A percentile compares a stretch with the other conserved stretches of the same genome.
These are phyloP conservation scores for Strobilomyces echinocephalus DNA, from an alignment of 768 basidiomycete species.

Conservation along the genomic window DNA sequence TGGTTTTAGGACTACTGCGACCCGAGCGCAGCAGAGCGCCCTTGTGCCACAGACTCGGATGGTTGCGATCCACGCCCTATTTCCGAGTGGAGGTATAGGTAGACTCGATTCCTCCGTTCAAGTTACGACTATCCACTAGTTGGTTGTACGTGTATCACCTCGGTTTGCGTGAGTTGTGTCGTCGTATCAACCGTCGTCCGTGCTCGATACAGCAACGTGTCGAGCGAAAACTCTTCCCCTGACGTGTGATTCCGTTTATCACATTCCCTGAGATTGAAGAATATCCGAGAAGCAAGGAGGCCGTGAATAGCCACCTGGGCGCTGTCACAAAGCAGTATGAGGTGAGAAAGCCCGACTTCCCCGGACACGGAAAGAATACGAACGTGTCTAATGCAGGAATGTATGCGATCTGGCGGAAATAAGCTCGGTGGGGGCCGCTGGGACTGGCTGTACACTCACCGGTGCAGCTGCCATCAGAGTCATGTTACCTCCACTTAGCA, in stretches of 20 bases:
- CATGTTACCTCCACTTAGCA: constrained; percentile 14
- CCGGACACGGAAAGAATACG: constrained; percentile 1
- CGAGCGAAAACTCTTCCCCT: background rate
- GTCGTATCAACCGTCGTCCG: background rate
- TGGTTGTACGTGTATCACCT: background rate
- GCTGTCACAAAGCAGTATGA: constrained; percentile 4
- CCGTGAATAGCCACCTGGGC: constrained; percentile 28
- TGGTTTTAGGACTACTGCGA: too few relatives aligned
- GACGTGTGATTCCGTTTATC: background rate
- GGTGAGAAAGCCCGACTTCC: constrained; percentile 1
- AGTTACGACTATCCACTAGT: background rate
- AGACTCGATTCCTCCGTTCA: too few relatives aligned
- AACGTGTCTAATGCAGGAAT: constrained; percentile 20
- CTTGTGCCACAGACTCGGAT: too few relatives aligned
- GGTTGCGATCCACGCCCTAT: too few relatives aligned
- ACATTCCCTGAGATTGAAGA: constrained; percentile 25
- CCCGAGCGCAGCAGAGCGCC: too few relatives aligned
- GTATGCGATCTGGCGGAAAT: constrained; percentile 9
- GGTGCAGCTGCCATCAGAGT: constrained; percentile 15
- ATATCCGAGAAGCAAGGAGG: constrained; percentile 24
- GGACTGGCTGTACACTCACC: constrained; percentile 7
- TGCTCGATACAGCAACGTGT: constrained; percentile 1
- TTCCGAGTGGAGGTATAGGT: background rate
- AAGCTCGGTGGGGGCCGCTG: background rate
- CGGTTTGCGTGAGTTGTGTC: background rate